Evolutionary conservation across 2,329 filamentous ascomycete species (phyloP), one percentile per base, ranked within the genome.

Genomic region (Xylaria sp.): DNA sequence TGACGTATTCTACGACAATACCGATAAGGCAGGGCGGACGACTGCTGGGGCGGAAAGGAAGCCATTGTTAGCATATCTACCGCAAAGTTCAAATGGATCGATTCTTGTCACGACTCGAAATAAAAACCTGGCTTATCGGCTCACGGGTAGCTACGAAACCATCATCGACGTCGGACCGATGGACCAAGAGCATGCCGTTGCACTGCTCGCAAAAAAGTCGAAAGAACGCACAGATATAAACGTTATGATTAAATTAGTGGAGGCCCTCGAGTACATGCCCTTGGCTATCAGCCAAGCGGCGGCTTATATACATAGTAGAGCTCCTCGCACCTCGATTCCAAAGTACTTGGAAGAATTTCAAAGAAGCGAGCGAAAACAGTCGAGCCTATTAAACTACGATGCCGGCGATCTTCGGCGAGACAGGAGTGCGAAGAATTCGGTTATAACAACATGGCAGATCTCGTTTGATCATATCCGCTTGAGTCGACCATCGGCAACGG

Each of bases 321-420:
- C 47, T 15, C 72, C 72, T 3, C 69, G 70, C 25, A 71, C 65
- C 43, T 76, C 74, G 0, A 62, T 78, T 0, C 35, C 64, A 15
- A 64, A 71, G 21, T 84, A 83, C 56, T 60, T 82, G 2, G 57
- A 71, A 3, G 59, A 75, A 1, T 76, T 81, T 58, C 67, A 64
- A 3, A 66, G 73, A 46, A 75, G 70, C 62, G 71, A 77, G 13
- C 37, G 59, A 41, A 71, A 72, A 29, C 68, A 68, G 60, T 61
- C 56, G 1, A 56, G 41, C 15, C 70, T 77, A n/a, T 61, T 77
- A 2, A 51, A 73, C 17, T 11, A 71, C 44, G 72, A 78, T 10
- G 60, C 13, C 19, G 68, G 67, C 19, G 69, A 77, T 17, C 58
- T 74, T 2, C 71, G 74, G 8, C 71, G 76, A 27, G 76, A 79